Conservation (phyloP, 2,329 filamentous ascomycete species). For the Paecilomyces variotii region DNA sequence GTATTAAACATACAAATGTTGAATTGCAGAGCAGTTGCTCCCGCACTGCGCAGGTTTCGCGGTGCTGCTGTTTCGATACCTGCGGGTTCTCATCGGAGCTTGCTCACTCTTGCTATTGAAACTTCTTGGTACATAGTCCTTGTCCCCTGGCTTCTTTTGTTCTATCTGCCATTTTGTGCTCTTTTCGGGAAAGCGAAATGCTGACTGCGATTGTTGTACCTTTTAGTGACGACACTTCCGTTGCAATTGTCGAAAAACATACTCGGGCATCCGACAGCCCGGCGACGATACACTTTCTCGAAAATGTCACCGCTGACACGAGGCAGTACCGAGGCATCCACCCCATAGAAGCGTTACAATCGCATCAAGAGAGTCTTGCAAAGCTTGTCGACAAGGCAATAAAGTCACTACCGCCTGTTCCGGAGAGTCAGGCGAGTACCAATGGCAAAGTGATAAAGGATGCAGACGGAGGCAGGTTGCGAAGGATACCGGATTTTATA, state of each 20-base stretch:
- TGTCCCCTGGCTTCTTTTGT: not conserved
- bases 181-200: not conserved
- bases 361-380: conserved; percentile 65
- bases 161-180: too few relatives aligned
- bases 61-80: conserved; percentile 2
- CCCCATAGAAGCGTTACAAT: conserved; percentile 64
- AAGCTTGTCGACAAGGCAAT: conserved; percentile 60
- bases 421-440: conserved; percentile 5
- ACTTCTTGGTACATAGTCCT: conserved; percentile 32
- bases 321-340: conserved; percentile 68
- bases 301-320: conserved; percentile 75
- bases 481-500: conserved; percentile 67
- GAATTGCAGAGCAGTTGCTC: conserved; percentile 8
- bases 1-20: conserved; percentile 15
- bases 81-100: conserved; percentile 11
- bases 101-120: conserved; percentile 41
- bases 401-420: conserved; percentile 40
- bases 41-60: conserved; percentile 13
- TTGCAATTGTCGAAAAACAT: conserved; percentile 65
- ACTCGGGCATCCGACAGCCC: conserved; percentile 7
- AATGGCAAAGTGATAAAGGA: conserved; percentile 12
- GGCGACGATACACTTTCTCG: conserved; percentile 65
- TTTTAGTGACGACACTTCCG: conserved; percentile 79
- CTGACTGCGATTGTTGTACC: not conserved
- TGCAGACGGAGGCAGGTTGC: conserved; percentile 15